These are phyloP conservation scores for Cladobotryum mycophilum DNA, from an alignment of 2,329 filamentous ascomycete species.

Conservation along the genomic window DNA sequence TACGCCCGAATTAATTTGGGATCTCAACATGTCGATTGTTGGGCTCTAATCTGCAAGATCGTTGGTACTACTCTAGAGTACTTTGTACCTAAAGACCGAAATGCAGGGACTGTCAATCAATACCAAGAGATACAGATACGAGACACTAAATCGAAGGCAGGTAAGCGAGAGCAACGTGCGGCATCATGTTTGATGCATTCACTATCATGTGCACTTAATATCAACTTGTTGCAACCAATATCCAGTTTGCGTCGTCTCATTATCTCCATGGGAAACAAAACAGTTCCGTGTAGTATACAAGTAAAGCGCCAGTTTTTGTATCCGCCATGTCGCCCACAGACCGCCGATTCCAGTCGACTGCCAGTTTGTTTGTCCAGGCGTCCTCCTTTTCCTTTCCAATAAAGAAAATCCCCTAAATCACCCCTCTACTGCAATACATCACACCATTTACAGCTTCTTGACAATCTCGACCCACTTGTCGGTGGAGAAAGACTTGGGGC, in stretches of 20 bases:
- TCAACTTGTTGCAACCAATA: background rate
- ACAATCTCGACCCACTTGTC: slow-evolving; percentile 92
- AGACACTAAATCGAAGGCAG: background rate
- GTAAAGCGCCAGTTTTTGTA: slow-evolving; percentile 17
- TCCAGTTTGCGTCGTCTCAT: slow-evolving; percentile 12
- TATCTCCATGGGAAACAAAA: slow-evolving; percentile 14
- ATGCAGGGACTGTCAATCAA: too few species aligned
- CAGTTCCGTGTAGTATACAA: slow-evolving; percentile 20
- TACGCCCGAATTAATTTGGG: slow-evolving; percentile 1
- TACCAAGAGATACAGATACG: too few species aligned
- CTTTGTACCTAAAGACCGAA: background rate
- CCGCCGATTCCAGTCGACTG: too few species aligned
- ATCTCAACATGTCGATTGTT: slow-evolving; percentile 11
- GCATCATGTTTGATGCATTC: too few species aligned
- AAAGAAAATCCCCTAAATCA: background rate
- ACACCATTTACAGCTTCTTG: slow-evolving; percentile 70
- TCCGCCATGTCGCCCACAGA: slow-evolving; percentile 15
- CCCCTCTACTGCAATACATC: background rate
- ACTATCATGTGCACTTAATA: too few species aligned
- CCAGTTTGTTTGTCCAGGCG: slow-evolving; percentile 13
- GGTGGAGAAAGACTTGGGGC: slow-evolving; percentile 98
- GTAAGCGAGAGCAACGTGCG: too few species aligned
- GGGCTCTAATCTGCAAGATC: background rate
- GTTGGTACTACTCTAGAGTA: background rate
- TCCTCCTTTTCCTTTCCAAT: slow-evolving; percentile 5